These are phyloP conservation scores for Backusella circina DNA, from an alignment of 192 early-diverging fungal species.

Conservation along the genomic window DNA sequence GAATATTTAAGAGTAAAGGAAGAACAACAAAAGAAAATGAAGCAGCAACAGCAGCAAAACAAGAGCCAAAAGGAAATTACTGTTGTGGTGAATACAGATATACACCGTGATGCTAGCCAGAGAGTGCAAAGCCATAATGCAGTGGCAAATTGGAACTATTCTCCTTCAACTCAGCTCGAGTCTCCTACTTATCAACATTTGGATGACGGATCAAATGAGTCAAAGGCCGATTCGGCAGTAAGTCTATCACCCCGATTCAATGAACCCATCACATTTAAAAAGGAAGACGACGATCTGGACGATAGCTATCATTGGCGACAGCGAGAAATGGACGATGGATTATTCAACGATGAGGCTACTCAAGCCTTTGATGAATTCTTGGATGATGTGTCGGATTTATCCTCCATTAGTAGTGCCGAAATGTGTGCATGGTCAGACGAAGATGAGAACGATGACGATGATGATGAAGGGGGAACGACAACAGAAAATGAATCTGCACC, in stretches of 20 bases:
- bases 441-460: conserved; percentile 2
- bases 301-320: background rate
- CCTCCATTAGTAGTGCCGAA: conserved; percentile 18
- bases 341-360: background rate
- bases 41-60: background rate
- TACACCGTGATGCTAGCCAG: background rate
- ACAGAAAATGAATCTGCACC: background rate
- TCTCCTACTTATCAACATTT: background rate
- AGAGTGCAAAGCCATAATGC: background rate
- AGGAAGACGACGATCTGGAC: background rate
- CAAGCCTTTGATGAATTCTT: conserved; percentile 18
- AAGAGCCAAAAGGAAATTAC: background rate
- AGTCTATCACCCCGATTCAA: conserved; percentile 6
- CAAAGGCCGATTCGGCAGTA: conserved; percentile 17
- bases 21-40: background rate
- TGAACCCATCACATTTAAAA: background rate
- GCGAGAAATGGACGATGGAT: background rate
- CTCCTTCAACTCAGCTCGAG: background rate
- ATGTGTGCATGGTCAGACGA: conserved; percentile 6
- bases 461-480: background rate
- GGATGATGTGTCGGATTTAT: conserved; percentile 24
- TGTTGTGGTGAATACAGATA: conserved; percentile 7
- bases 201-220: conserved; percentile 3
- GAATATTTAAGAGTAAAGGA: conserved; percentile 15
- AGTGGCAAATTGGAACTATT: background rate